Evolutionary conservation across 2,329 filamentous ascomycete species (phyloP), one percentile per base, ranked within the genome.

Genomic region (Penicillium palitans): DNA sequence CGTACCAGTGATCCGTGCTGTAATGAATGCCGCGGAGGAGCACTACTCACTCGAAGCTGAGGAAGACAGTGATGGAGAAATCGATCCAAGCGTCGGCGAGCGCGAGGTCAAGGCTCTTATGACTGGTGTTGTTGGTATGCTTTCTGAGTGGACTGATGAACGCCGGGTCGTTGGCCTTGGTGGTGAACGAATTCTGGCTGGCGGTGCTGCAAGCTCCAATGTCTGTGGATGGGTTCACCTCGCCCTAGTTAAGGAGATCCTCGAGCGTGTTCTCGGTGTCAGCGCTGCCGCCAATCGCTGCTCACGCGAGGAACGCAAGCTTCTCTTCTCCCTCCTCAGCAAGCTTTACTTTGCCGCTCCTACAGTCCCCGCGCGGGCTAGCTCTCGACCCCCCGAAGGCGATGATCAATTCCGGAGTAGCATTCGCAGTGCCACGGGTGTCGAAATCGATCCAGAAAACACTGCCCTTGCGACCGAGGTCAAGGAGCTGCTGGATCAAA

Each of bases 141-240:
- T 98, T 8, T 86, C 93, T 0, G 93, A 98, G 72, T 98, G 93
- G 95, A 98, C 93, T 0, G 93, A 98, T 73, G 92, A 93, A 39
- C 83, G 93, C 50, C 93, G 96, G 74, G 81, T 86, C 7, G 78
- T 86, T 12, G 81, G 90, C 79, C 77, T 90, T 77, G 76, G 83
- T 73, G 57, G 82, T 78, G 63, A 78, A 46, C 72, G 71, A 29
- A 65, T 78, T 29, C 67, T 81, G 1, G 76, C 79, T 58, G 77
- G 70, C 25, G 77, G 75, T 52, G 84, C 89, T 49, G 80, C 79
- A 83, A 78, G 80, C 79, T 63, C 73, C 55, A 67, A 63, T 66
- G 52, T 90, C 17, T 88, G 90, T 62, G 89, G 89, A 9, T 88
- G 92, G 71, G 87, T 93, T 3, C 93, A 97, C 70, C 81, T 96